A percentile compares a stretch with the other conserved stretches of the same genome.
Evolutionary conservation across 2,329 filamentous ascomycete genomes (phyloP).

Genomic region (Pezicula radicicola): DNA sequence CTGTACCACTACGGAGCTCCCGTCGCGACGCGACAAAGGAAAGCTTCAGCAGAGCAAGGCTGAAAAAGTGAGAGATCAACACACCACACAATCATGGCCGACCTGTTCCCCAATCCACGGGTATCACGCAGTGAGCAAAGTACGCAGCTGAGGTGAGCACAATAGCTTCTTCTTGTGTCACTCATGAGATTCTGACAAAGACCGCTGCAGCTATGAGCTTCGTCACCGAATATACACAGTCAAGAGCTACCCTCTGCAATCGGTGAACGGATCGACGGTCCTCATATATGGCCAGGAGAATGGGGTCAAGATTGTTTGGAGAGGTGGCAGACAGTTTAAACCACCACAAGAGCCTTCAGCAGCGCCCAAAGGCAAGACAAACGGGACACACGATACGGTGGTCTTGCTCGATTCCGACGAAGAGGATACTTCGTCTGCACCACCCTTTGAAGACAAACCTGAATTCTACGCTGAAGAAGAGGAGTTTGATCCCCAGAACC

Average conservation of each 20-base stretch:
- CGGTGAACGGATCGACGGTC: conserved; percentile 61
- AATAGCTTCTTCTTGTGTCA: background rate
- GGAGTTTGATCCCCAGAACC: conserved; percentile 25
- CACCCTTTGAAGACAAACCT: conserved; percentile 48
- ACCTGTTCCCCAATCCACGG: conserved; percentile 17
- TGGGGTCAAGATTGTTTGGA: conserved; percentile 60
- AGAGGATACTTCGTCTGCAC: conserved; percentile 38
- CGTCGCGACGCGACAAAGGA: background rate
- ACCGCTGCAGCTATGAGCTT: conserved; percentile 50
- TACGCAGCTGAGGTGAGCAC: conserved; percentile 23
- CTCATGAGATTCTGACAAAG: background rate
- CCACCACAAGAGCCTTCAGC: conserved; percentile 31
- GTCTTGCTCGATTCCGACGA: conserved; percentile 65
- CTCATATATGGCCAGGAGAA: conserved; percentile 62
- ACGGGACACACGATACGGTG: conserved; percentile 52
- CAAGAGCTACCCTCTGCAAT: conserved; percentile 58
- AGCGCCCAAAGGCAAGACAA: conserved; percentile 41
- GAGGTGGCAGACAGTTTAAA: conserved; percentile 60
- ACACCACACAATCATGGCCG: background rate
- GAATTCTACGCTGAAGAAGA: conserved; percentile 55
- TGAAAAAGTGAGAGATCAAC: background rate
- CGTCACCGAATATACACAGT: conserved; percentile 55
- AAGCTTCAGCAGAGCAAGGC: background rate
- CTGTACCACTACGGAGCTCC: background rate
- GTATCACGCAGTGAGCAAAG: conserved; percentile 22